These are phyloP conservation scores for Penicillium sp. DNA, from an alignment of 2,329 filamentous ascomycete species.

Conservation along the genomic window DNA sequence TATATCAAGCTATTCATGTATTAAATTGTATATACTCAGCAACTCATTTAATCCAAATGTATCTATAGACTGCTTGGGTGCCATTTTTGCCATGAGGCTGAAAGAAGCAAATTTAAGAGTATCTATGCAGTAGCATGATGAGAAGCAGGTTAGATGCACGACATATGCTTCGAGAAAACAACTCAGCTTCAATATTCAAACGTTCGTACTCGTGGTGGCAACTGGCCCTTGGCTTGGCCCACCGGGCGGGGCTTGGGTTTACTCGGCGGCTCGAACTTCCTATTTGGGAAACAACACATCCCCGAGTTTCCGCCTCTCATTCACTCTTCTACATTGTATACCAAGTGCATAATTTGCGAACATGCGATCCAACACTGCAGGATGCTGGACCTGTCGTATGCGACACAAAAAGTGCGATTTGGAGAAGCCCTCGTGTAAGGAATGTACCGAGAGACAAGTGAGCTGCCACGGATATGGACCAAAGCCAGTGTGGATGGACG, in stretches of 20 bases:
- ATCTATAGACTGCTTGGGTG: too few species aligned
- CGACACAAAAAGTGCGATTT: constrained; percentile 25
- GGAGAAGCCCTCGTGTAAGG: constrained; percentile 14
- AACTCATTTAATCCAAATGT: background rate
- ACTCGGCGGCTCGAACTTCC: background rate
- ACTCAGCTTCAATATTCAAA: too few species aligned
- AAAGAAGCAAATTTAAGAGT: too few species aligned
- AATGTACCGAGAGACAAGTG: constrained; percentile 20
- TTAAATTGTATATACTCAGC: background rate
- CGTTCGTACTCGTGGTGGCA: too few species aligned
- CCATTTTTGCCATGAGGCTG: background rate
- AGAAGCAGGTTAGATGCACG: too few species aligned
- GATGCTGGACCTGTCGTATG: constrained; percentile 29
- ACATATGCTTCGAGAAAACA: too few species aligned
- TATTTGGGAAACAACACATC: background rate
- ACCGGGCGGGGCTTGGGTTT: too few species aligned
- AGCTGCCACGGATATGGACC: constrained; percentile 27
- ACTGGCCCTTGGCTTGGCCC: too few species aligned
- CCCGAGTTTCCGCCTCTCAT: background rate
- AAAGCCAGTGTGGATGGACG: constrained; percentile 29
- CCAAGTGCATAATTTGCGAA: background rate
- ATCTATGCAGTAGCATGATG: too few species aligned
- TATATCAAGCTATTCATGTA: background rate
- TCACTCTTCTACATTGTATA: background rate
- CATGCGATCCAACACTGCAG: constrained; percentile 3